Conservation (phyloP, 179 eudicot genomes). For the Amaranthus tricolor region DNA sequence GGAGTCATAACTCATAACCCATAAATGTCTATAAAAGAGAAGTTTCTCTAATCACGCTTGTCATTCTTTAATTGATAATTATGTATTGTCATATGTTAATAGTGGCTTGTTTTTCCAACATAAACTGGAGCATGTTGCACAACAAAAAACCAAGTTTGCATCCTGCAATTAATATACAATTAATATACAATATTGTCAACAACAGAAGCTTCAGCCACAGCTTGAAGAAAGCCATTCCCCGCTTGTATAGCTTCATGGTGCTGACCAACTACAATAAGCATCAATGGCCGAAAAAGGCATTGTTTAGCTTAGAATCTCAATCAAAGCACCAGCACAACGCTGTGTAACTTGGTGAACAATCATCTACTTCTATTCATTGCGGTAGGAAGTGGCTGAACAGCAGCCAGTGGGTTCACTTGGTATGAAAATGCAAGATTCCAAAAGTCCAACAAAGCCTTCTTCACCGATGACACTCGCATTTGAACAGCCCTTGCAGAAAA, state of each 20-base stretch:
- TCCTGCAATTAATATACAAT: neutral
- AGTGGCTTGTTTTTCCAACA: no score
- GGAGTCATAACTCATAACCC: no score
- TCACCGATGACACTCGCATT: slow-evolving; percentile 46
- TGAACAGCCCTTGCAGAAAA: slow-evolving; percentile 42
- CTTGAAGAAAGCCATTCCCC: neutral
- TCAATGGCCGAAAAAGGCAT: neutral
- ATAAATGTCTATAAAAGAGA: no score
- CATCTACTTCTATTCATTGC: slow-evolving; percentile 46
- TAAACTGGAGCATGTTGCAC: neutral
- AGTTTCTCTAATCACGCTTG: no score
- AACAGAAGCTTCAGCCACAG: neutral
- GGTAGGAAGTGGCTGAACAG: slow-evolving; percentile 67
- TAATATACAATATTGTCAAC: neutral
- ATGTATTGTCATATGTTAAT: no score
- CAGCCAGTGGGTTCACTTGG: slow-evolving; percentile 98
- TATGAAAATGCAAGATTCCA: slow-evolving; percentile 96
- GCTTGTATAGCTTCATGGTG: neutral
- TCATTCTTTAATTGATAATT: no score
- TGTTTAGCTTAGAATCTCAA: neutral
- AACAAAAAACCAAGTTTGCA: neutral
- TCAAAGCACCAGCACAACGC: neutral
- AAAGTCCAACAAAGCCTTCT: slow-evolving; percentile 62
- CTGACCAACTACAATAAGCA: neutral
- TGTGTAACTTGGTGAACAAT: slow-evolving; percentile 5